Percentiles rank a stretch among this genome's conserved stretches.
These are phyloP conservation scores for Fusarium sp. DNA, from an alignment of 2,329 filamentous ascomycete species.

Conservation along the genomic window DNA sequence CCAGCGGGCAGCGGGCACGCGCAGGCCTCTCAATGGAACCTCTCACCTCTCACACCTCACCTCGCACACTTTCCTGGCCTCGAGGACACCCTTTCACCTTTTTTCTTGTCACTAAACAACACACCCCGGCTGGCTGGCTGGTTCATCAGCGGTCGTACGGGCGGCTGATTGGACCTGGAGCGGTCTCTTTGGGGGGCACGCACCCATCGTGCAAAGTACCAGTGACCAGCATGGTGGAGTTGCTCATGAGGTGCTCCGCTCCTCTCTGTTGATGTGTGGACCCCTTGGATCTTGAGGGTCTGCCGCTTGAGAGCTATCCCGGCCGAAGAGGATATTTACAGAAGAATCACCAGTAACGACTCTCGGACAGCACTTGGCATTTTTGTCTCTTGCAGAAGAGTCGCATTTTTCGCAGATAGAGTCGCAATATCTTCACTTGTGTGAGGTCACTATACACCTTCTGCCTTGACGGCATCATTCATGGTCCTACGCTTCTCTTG, in stretches of 20 bases:
- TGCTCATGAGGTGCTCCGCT: constrained; percentile 16
- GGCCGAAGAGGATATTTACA: constrained; percentile 22
- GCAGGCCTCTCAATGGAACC: constrained; percentile 19
- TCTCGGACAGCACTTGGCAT: constrained; percentile 31
- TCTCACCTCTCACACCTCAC: constrained; percentile 9
- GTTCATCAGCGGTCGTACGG: constrained; percentile 43
- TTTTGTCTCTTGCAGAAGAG: constrained; percentile 14
- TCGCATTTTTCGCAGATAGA: constrained; percentile 5
- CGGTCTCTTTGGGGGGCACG: constrained; percentile 21
- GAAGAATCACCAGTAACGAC: constrained; percentile 39
- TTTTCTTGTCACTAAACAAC: constrained; percentile 25
- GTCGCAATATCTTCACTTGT: constrained; percentile 1
- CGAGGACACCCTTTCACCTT: constrained; percentile 30
- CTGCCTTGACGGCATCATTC: not conserved
- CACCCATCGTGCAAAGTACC: constrained; percentile 34
- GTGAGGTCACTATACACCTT: constrained; percentile 11
- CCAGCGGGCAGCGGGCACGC: constrained; percentile 15
- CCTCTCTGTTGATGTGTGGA: constrained; percentile 12
- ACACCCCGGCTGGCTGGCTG: constrained; percentile 38
- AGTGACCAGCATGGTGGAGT: constrained; percentile 35
- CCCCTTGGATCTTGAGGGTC: constrained; percentile 4
- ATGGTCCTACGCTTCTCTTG: not conserved
- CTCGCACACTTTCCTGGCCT: constrained; percentile 27
- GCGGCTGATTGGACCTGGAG: constrained; percentile 40
- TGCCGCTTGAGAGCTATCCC: constrained; percentile 12